Evolutionary conservation across 768 basidiomycete genomes (phyloP).

Genomic region (Artomyces pyxidatus): DNA sequence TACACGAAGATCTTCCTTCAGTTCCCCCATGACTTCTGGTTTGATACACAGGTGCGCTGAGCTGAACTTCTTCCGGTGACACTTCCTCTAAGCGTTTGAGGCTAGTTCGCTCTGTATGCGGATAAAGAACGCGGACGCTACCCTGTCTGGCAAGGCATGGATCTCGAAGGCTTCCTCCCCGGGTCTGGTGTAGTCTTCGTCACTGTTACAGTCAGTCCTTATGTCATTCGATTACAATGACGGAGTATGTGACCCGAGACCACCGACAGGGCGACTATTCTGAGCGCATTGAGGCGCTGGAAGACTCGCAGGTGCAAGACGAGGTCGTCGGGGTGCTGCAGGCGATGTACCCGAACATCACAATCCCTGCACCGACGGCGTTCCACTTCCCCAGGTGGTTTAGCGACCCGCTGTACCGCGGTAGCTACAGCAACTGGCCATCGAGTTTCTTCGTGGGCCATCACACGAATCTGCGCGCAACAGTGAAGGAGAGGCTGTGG

Average conservation of each 20-base stretch:
- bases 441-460: conserved; percentile 43
- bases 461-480: conserved; percentile 46
- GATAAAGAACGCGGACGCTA: conserved; percentile 25
- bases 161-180: conserved; percentile 46
- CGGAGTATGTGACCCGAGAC: background rate
- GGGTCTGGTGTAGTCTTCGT: conserved; percentile 50
- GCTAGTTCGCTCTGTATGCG: conserved; percentile 8
- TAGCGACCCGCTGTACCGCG: conserved; percentile 41
- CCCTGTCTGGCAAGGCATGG: conserved; percentile 59
- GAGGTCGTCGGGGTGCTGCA: conserved; percentile 48
- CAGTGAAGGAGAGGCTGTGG: conserved; percentile 42
- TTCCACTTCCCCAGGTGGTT: conserved; percentile 48
- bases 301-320: conserved; percentile 35
- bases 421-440: conserved; percentile 61
- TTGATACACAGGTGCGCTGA: conserved; percentile 19
- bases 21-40: conserved; percentile 11
- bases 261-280: conserved; percentile 46
- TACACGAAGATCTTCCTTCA: conserved; percentile 52
- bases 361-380: conserved; percentile 44
- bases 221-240: background rate
- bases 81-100: background rate
- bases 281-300: conserved; percentile 44
- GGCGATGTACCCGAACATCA: conserved; percentile 45
- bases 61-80: background rate
- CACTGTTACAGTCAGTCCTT: conserved; percentile 33